Percentiles rank a stretch among this genome's conserved stretches.
phyloP scores from a whole-genome alignment of 1,139 yeast species.

The Blastobotrys indianensis region DNA sequence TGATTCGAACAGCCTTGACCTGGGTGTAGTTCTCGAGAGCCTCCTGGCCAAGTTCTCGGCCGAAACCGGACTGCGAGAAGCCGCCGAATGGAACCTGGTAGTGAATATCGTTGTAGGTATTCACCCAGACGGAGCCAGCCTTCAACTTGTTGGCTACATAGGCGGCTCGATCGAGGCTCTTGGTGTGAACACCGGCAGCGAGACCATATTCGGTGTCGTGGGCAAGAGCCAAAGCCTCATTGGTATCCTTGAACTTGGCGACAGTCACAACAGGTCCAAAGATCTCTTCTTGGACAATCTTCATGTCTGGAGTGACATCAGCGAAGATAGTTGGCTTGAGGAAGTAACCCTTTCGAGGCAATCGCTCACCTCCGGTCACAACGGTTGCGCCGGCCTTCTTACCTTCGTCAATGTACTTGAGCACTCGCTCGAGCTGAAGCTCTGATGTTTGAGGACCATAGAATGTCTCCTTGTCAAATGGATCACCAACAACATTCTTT shows the following conservation, averaged over 20 bases:
- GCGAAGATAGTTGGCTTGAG: conserved; percentile 76
- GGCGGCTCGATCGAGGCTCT: conserved; percentile 51
- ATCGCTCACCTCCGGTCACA: conserved; percentile 70
- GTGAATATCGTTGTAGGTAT: conserved; percentile 77
- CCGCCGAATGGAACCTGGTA: conserved; percentile 75
- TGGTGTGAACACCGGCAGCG: conserved; percentile 82
- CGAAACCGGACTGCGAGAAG: conserved; percentile 77
- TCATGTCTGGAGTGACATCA: conserved; percentile 60
- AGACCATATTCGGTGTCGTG: conserved; percentile 74
- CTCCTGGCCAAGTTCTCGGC: conserved; percentile 87
- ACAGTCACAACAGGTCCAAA: conserved; percentile 82
- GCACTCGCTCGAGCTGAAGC: conserved; percentile 65
- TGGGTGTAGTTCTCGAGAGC: conserved; percentile 79
- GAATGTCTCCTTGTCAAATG: conserved; percentile 61
- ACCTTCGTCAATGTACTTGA: conserved; percentile 64
- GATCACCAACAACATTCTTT: conserved; percentile 51
- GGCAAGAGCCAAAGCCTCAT: conserved; percentile 64
- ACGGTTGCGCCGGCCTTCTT: conserved; percentile 66
- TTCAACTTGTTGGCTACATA: conserved; percentile 60
- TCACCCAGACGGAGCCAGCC: conserved; percentile 83
- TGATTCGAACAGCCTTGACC: conserved; percentile 57
- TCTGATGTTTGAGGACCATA: conserved; percentile 83
- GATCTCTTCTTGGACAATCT: conserved; percentile 73
- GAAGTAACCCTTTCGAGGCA: conserved; percentile 57
- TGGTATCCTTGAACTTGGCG: conserved; percentile 63